Base-by-base conservation (phyloP, 1,139 yeast genomes). In the Pneumocystis oryctolagi region DNA sequence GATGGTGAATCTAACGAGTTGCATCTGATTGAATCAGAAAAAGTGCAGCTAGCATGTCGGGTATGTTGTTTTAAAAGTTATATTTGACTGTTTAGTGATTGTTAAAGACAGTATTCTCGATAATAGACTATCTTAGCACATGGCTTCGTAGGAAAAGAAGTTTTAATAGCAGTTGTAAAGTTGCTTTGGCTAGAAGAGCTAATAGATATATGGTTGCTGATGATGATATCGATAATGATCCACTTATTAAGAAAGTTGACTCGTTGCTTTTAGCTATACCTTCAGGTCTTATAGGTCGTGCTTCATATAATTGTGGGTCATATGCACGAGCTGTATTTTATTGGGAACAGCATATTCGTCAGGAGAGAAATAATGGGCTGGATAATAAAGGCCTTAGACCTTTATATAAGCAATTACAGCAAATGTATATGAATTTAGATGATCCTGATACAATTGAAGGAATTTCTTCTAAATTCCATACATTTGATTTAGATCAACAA, bases 401-500 rank as follows among this genome's bases (percentile, higher is more conserved):
- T 1, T 69, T 73, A 28, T 71, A 71, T 60, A 68, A 71, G 9
- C 70, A 70, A 30, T 68, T 94, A 39, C 90, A 89, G 70, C 80
- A 81, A 35, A 87, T 90, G 78, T 94, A 92, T 72, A 86, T 95
- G 4, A 86, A 82, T 65, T 82, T 92, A 64, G 90, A 89, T 70
- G 98, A 94, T 71, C 81, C 85, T 59, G 99, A 94, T 75, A 84
- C 96, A 0, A 78, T 94, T 59, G 92, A 88, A 71, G 99, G 98
- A 25, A 82, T 89, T 2, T 75, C 92, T 62, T 84, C 88, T 65
- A 80, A 80, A 67, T 86, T 89, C 68, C 82, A 83, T 60, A 82
- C 84, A 66, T 76, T 89, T 62, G 79, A 80, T 25, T 57, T 66
- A 28, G 70, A 68, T 32, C 89, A 88, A 64, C 88, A 88, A 71